Base-by-base conservation (phyloP, 306 rosid species). In the Trichosanthes cucumerina region DNA sequence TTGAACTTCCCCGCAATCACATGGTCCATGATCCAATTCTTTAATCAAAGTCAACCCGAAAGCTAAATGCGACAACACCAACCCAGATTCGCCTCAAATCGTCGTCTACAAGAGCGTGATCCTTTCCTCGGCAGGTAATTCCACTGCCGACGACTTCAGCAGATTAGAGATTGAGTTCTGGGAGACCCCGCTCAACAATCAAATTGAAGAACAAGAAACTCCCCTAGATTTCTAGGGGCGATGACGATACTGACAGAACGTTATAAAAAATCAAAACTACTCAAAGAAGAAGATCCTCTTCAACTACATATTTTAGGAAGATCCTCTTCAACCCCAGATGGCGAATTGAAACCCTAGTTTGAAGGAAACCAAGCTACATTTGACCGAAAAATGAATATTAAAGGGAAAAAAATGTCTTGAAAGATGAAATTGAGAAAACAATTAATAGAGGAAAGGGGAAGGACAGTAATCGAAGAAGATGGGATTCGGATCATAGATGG, bases 1-100 rank as follows among this genome's bases (percentile, higher is more conserved):
- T 91, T 96, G 81, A 96, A 96, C 89, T 88, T 93, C 6, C 93
- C 95, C 80, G 87, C 98, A 87, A 96, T 84, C 83, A 91, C 97
- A 85, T 89, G 98, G 78, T 96, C 99, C 99, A 96, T 96, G 78
- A 82, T 87, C 81, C 82, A 79, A 86, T 34, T 83, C 57, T 74
- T 76, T 84, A 81, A 79, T 24, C 64, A 36, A 81, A 52, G 87
- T 77, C 75, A 76, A 82, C 46, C 83, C 82, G 84, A 69, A 52
- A 81, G 76, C 89, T 21, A 76, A 74, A 69, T 69, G 54, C 6
- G 74, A 81, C 75, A 78, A 53, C 77, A 47, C 74, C 80, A 75
- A 62, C 41, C 68, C 83, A 78, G 81, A 86, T 86, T 81, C 81
- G 56, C 75, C 74, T 77, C 84, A 82, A 90, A 86, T 75, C 85